These are phyloP conservation scores for Gymnopus androsaceus DNA, from an alignment of 1,284 basidiomycete genomes.

Conservation along the genomic window DNA sequence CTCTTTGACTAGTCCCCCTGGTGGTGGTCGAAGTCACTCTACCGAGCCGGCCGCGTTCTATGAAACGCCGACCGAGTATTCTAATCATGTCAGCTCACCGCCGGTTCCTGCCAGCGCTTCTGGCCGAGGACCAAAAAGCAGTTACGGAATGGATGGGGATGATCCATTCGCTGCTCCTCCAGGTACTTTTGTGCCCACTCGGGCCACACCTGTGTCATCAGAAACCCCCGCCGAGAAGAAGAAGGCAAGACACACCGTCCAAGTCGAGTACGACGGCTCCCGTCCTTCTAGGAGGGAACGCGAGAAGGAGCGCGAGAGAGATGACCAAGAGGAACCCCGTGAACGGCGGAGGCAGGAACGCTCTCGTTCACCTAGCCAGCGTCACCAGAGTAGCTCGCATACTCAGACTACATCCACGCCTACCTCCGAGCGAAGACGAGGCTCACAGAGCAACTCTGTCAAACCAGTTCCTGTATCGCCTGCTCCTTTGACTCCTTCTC, in stretches of 20 bases:
- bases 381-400: slow-evolving; percentile 1
- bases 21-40: slow-evolving; percentile 26
- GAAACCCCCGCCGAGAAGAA: slow-evolving; percentile 30
- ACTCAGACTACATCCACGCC: background rate
- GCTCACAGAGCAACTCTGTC: slow-evolving; percentile 31
- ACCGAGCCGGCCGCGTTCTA: slow-evolving; percentile 30
- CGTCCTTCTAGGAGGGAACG: background rate
- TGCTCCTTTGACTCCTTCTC: slow-evolving; percentile 17
- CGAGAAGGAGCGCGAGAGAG: slow-evolving; percentile 14
- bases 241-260: slow-evolving; percentile 74
- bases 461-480: slow-evolving; percentile 40
- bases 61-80: slow-evolving; percentile 39
- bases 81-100: slow-evolving; percentile 4
- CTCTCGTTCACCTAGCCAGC: slow-evolving; percentile 8
- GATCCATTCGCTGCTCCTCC: slow-evolving; percentile 47
- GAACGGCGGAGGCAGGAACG: slow-evolving; percentile 3
- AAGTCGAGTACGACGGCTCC: slow-evolving; percentile 77
- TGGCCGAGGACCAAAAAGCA: slow-evolving; percentile 24
- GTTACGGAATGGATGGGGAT: slow-evolving; percentile 35
- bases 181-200: slow-evolving; percentile 14
- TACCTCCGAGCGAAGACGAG: slow-evolving; percentile 32
- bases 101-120: slow-evolving; percentile 23
- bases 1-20: slow-evolving; percentile 26
- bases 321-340: background rate
- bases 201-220: background rate